phyloP scores from a whole-genome alignment of 2,329 filamentous ascomycete species.

The Penicillium sp. region DNA sequence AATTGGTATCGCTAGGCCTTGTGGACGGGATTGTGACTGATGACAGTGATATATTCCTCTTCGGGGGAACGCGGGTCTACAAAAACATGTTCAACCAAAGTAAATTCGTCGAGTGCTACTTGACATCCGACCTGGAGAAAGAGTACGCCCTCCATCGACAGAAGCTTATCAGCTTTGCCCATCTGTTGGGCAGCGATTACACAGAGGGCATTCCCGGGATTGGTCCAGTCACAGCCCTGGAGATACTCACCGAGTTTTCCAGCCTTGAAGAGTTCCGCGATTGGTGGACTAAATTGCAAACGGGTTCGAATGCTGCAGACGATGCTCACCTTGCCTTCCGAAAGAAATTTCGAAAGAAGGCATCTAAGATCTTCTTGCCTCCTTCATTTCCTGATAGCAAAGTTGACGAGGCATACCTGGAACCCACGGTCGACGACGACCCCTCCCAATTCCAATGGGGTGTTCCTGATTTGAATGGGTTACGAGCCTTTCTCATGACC shows the following conservation, averaged over 20 bases:
- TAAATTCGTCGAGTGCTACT: constrained; percentile 96
- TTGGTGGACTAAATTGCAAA: constrained; percentile 83
- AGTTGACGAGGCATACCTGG: constrained; percentile 78
- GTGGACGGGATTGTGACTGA: constrained; percentile 98
- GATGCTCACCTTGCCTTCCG: constrained; percentile 66
- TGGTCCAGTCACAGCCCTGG: constrained; percentile 89
- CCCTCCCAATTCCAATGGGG: constrained; percentile 89
- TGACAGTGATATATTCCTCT: constrained; percentile 93
- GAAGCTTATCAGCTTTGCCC: constrained; percentile 84
- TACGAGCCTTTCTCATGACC: constrained; percentile 79
- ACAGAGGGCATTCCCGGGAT: constrained; percentile 88
- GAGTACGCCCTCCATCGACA: constrained; percentile 84
- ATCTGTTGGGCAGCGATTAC: constrained; percentile 90
- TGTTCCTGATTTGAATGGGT: constrained; percentile 82
- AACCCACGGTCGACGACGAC: constrained; percentile 79
- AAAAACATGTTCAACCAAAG: constrained; percentile 99
- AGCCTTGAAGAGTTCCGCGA: constrained; percentile 70
- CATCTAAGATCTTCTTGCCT: constrained; percentile 81
- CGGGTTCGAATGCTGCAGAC: constrained; percentile 56
- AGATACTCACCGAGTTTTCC: constrained; percentile 88
- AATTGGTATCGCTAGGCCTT: constrained; percentile 78
- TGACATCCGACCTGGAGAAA: constrained; percentile 76
- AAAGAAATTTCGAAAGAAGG: constrained; percentile 82
- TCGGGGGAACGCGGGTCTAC: constrained; percentile 93
- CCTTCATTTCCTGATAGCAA: constrained; percentile 72